Percentiles rank a stretch among this genome's conserved stretches.
These are phyloP conservation scores for Fraxinus pennsylvanica DNA, from an alignment of 257 asterid genomes.

Conservation along the genomic window DNA sequence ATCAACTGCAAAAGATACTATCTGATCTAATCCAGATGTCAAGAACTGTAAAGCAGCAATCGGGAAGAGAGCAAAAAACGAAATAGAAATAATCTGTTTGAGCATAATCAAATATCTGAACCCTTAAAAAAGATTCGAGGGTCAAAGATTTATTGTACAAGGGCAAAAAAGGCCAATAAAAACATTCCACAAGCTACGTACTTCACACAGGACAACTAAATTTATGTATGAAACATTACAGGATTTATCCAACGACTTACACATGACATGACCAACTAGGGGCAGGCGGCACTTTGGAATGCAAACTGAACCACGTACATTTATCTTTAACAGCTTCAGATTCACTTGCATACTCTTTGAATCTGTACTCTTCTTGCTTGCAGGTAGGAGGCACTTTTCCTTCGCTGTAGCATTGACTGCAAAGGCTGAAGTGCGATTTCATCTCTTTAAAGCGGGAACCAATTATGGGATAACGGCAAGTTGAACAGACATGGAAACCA, in stretches of 20 bases:
- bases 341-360: conserved; percentile 82
- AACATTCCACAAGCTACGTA: conserved; percentile 37
- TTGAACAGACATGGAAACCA: conserved; percentile 75
- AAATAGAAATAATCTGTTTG: not conserved
- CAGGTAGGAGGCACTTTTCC: conserved; percentile 78
- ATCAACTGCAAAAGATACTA: not conserved
- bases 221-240: conserved; percentile 5
- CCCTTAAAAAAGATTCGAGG: conserved; percentile 36
- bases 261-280: conserved; percentile 33
- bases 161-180: conserved; percentile 30
- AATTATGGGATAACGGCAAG: conserved; percentile 83
- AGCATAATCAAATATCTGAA: not conserved
- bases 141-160: conserved; percentile 53
- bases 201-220: conserved; percentile 46
- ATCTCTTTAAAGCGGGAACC: conserved; percentile 94
- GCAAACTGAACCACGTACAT: conserved; percentile 80
- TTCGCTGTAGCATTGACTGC: conserved; percentile 85
- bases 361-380: conserved; percentile 82
- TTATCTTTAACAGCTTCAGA: conserved; percentile 87
- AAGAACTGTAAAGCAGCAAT: not conserved
- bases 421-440: conserved; percentile 72
- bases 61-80: not conserved
- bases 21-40: not conserved
- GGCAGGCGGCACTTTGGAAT: conserved; percentile 53
- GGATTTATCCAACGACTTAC: conserved; percentile 17